These are phyloP conservation scores for Cladophialophora immunda DNA, from an alignment of 2,329 filamentous ascomycete genomes.

Conservation along the genomic window DNA sequence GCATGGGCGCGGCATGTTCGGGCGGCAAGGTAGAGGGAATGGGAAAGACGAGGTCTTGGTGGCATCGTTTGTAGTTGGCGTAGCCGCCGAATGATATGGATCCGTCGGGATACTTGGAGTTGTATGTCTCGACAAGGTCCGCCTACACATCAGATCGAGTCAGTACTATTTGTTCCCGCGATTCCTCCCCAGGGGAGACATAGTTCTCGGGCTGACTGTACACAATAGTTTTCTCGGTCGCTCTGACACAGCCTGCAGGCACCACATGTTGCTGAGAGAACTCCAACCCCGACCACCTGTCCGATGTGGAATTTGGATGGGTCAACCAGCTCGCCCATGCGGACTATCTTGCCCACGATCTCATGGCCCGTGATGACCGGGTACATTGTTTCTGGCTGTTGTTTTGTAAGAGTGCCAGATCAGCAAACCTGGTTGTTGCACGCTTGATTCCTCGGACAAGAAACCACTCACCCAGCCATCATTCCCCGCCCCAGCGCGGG, in stretches of 20 bases:
- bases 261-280: conserved; percentile 66
- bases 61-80: conserved; percentile 63
- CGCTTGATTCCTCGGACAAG: too few relatives aligned
- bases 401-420: too few relatives aligned
- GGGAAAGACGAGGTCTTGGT: conserved; percentile 46
- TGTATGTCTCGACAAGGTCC: conserved; percentile 64
- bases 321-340: conserved; percentile 57
- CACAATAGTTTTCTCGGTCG: conserved; percentile 50
- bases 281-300: conserved; percentile 70
- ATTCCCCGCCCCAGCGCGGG: conserved; percentile 40
- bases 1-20: conserved; percentile 70
- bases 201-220: too few relatives aligned
- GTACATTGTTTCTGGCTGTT: conserved; percentile 31
- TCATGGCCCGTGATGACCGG: conserved; percentile 70
- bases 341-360: conserved; percentile 67
- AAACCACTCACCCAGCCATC: conserved; percentile 44
- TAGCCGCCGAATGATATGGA: conserved; percentile 74
- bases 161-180: too few relatives aligned
- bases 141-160: conserved; percentile 41
- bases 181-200: too few relatives aligned
- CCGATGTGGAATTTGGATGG: conserved; percentile 61
- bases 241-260: conserved; percentile 63
- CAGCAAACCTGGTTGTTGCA: too few relatives aligned
- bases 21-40: conserved; percentile 52
- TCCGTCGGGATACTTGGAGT: conserved; percentile 65